Conservation (phyloP, 768 basidiomycete species). For the Hygrocybe coccinea region DNA sequence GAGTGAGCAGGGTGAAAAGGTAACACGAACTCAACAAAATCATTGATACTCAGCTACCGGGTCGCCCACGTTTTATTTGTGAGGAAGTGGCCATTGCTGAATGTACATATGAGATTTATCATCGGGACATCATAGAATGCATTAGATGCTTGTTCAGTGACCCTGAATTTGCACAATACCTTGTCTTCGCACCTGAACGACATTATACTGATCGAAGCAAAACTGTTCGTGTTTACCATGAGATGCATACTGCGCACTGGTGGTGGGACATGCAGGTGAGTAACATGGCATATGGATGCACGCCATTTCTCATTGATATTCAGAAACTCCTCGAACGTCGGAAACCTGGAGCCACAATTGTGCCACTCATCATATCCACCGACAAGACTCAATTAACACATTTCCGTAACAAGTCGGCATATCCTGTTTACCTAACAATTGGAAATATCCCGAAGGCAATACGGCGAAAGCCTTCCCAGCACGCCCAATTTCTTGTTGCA, state of each 20-base stretch:
- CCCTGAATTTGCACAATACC: conserved; percentile 18
- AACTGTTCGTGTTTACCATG: conserved; percentile 30
- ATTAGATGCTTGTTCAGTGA: conserved; percentile 19
- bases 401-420: conserved; percentile 39
- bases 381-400: conserved; percentile 43
- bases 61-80: conserved; percentile 22
- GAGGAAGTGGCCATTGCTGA: conserved; percentile 22
- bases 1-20: too few species aligned
- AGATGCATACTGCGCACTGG: conserved; percentile 48
- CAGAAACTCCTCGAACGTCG: conserved; percentile 21
- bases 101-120: conserved; percentile 20
- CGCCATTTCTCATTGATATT: background rate
- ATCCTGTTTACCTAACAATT: conserved; percentile 46
- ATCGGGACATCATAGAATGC: conserved; percentile 18
- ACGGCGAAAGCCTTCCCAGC: conserved; percentile 32
- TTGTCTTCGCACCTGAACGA: conserved; percentile 6
- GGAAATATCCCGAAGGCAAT: conserved; percentile 43
- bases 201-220: conserved; percentile 5
- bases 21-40: conserved; percentile 33
- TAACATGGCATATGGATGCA: background rate
- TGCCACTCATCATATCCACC: conserved; percentile 42
- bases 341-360: conserved; percentile 28
- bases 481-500: conserved; percentile 32
- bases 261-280: conserved; percentile 49
- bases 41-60: conserved; percentile 28